These are phyloP conservation scores for Balakata baccata DNA, from an alignment of 345 rosid genomes.

Conservation along the genomic window DNA sequence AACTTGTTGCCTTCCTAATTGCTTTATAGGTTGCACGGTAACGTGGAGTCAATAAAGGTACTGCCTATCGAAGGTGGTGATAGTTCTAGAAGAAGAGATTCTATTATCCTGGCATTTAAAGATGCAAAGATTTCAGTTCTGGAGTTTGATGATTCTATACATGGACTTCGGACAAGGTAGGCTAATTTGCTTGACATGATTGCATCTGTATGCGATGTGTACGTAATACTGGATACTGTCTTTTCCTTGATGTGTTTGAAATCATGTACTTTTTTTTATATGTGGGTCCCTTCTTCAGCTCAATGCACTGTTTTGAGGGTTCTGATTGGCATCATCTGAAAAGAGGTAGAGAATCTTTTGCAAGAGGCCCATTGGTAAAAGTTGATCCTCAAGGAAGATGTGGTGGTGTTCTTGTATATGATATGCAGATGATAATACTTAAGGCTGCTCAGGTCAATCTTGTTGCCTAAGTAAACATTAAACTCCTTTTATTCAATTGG, in stretches of 20 bases:
- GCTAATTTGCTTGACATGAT: neutral
- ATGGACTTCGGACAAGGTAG: conserved; percentile 73
- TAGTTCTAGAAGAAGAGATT: conserved; percentile 71
- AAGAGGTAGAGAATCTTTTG: conserved; percentile 91
- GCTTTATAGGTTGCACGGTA: conserved; percentile 72
- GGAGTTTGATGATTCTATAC: conserved; percentile 90
- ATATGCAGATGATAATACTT: conserved; percentile 91
- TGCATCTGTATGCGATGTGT: neutral
- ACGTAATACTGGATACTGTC: neutral
- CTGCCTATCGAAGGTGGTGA: conserved; percentile 61
- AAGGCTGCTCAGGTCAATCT: conserved; percentile 88
- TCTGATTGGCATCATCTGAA: conserved; percentile 92
- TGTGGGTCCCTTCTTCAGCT: conserved; percentile 46
- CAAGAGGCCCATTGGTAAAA: conserved; percentile 75
- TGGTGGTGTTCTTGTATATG: conserved; percentile 83
- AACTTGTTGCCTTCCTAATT: neutral
- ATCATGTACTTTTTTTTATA: neutral
- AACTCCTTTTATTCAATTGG: neutral
- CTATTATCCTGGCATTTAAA: conserved; percentile 65
- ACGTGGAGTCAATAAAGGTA: conserved; percentile 77
- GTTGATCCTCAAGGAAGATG: conserved; percentile 99
- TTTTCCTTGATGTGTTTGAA: conserved; percentile 3
- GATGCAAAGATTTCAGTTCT: conserved; percentile 81
- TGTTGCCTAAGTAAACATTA: conserved; percentile 6
- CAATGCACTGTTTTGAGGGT: conserved; percentile 99